Evolutionary conservation across 1,284 basidiomycete species (phyloP).

Genomic region (Ganoderma lingzhi): DNA sequence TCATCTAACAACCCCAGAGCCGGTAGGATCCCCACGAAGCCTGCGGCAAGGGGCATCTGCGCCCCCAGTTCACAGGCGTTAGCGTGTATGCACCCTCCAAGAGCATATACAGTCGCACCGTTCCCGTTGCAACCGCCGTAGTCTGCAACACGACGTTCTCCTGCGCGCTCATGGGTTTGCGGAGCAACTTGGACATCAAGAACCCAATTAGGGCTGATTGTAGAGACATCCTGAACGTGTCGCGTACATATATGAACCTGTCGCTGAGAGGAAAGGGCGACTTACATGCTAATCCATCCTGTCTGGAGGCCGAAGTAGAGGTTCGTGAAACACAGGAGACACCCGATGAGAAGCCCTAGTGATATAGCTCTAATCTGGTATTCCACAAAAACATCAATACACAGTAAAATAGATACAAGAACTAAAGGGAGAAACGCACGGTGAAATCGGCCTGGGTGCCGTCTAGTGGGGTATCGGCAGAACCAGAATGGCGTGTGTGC

Average conservation of each 20-base stretch:
- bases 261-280: slow-evolving; percentile 9
- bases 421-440: slow-evolving; percentile 11
- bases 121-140: slow-evolving; percentile 92
- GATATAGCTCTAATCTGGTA: slow-evolving; percentile 55
- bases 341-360: slow-evolving; percentile 74
- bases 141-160: slow-evolving; percentile 96
- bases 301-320: slow-evolving; percentile 82
- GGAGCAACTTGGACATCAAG: slow-evolving; percentile 81
- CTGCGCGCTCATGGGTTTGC: slow-evolving; percentile 81
- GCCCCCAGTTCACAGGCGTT: background rate
- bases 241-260: background rate
- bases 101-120: slow-evolving; percentile 46
- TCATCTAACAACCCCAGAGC: slow-evolving; percentile 84
- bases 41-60: slow-evolving; percentile 90
- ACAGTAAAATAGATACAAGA: background rate
- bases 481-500: slow-evolving; percentile 14
- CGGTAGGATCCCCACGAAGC: slow-evolving; percentile 94
- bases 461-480: slow-evolving; percentile 19
- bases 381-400: background rate
- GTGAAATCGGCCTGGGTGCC: slow-evolving; percentile 29
- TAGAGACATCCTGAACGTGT: slow-evolving; percentile 85
- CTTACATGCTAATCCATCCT: slow-evolving; percentile 78
- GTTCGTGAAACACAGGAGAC: slow-evolving; percentile 79
- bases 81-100: background rate
- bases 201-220: slow-evolving; percentile 94